Evolutionary conservation across 768 basidiomycete genomes (phyloP).

Genomic region (Lentinus tigrinus): DNA sequence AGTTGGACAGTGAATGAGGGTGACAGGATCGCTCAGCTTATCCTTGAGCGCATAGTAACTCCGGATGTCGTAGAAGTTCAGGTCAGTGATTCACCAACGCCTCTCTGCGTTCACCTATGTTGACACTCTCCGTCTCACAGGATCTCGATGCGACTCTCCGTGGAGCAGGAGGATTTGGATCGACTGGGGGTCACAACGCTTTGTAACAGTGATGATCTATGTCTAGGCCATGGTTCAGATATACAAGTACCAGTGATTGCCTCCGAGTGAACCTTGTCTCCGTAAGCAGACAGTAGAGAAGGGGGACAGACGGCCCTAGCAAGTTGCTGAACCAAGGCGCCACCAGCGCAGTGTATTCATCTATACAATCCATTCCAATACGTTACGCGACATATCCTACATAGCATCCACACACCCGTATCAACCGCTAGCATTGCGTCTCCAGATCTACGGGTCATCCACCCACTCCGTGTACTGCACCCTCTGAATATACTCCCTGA

Average conservation of each 20-base stretch:
- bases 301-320: too few species aligned
- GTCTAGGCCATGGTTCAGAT: too few species aligned
- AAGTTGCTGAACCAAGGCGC: too few species aligned
- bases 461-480: slow-evolving; percentile 67
- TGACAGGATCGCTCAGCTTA: slow-evolving; percentile 94
- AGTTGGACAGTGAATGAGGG: slow-evolving; percentile 73
- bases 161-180: slow-evolving; percentile 88
- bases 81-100: slow-evolving; percentile 41
- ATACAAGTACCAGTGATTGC: too few species aligned
- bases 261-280: too few species aligned
- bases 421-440: not conserved
- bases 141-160: slow-evolving; percentile 83
- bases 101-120: not conserved
- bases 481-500: slow-evolving; percentile 61
- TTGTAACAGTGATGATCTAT: slow-evolving; percentile 29
- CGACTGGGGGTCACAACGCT: slow-evolving; percentile 82
- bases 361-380: too few species aligned
- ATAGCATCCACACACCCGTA: too few species aligned
- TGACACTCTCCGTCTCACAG: slow-evolving; percentile 36
- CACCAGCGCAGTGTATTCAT: too few species aligned
- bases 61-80: slow-evolving; percentile 86
- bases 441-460: slow-evolving; percentile 51
- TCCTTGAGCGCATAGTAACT: slow-evolving; percentile 86
- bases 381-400: too few species aligned
- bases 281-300: too few species aligned